Percentiles rank a stretch among this genome's conserved stretches.
These are phyloP conservation scores for Harringtonia aguacate DNA, from an alignment of 2,329 filamentous ascomycete genomes.

Conservation along the genomic window DNA sequence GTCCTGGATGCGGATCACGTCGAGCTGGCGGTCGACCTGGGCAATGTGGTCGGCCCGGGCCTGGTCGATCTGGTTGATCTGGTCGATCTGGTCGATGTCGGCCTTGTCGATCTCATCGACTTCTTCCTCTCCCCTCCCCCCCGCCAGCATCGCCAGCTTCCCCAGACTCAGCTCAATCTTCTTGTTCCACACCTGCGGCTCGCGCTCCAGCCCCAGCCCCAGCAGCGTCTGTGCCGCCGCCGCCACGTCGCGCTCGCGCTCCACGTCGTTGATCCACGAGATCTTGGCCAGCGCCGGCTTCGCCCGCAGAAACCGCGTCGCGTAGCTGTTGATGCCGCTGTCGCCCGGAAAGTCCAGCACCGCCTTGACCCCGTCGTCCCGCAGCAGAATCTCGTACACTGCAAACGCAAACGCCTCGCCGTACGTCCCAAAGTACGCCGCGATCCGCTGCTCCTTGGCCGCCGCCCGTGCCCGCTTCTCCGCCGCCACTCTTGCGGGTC, in stretches of 20 bases:
- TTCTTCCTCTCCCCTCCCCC: too few species aligned
- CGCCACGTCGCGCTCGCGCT: slow-evolving; percentile 62
- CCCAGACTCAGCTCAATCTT: slow-evolving; percentile 85
- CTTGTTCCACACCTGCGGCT: slow-evolving; percentile 82
- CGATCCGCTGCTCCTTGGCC: slow-evolving; percentile 36
- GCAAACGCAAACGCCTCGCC: slow-evolving; percentile 60
- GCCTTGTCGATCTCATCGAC: too few species aligned
- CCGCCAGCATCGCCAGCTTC: slow-evolving; percentile 68
- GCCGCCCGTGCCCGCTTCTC: slow-evolving; percentile 32
- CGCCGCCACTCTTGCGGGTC: too few species aligned
- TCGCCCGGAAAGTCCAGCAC: slow-evolving; percentile 65
- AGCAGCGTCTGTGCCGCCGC: slow-evolving; percentile 63
- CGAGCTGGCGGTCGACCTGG: slow-evolving; percentile 52
- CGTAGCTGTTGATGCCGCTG: slow-evolving; percentile 51
- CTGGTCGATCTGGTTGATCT: too few species aligned
- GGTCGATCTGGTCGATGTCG: too few species aligned
- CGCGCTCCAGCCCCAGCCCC: slow-evolving; percentile 56
- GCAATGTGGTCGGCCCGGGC: slow-evolving; percentile 29
- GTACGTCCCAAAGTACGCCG: slow-evolving; percentile 50
- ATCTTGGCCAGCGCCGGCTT: slow-evolving; percentile 64
- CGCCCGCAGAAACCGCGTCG: slow-evolving; percentile 69
- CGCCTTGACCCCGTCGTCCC: slow-evolving; percentile 51
- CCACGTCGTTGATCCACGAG: slow-evolving; percentile 90
- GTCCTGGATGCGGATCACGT: slow-evolving; percentile 71
- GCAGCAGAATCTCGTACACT: slow-evolving; percentile 70